Conservation (phyloP, 805 yeast species). For the Yarrowia sp. region DNA sequence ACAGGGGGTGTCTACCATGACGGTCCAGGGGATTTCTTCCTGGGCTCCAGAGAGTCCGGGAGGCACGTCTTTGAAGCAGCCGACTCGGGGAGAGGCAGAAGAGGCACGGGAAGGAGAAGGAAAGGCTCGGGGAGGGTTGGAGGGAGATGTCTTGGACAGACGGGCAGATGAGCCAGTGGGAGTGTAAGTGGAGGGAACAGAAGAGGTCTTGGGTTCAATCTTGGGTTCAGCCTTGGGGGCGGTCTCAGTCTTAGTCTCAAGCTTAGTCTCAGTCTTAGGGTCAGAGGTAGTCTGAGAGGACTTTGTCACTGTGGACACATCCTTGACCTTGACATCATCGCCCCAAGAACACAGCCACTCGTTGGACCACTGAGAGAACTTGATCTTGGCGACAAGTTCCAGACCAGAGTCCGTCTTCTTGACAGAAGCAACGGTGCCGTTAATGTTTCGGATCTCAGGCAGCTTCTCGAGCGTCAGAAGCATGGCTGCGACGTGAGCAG, state of each 20-base stretch:
- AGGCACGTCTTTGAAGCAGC: slow-evolving; percentile 16
- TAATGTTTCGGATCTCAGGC: neutral
- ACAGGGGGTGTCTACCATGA: slow-evolving; percentile 1
- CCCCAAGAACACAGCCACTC: slow-evolving; percentile 21
- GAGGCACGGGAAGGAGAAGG: neutral
- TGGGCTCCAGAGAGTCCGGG: slow-evolving; percentile 15
- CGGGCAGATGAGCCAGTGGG: neutral
- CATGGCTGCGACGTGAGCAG: slow-evolving; percentile 2
- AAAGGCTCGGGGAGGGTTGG: neutral
- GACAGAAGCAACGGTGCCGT: neutral
- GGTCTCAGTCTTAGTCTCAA: too few species aligned
- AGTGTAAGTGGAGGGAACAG: neutral
- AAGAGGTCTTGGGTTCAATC: too few species aligned
- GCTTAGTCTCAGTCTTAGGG: too few species aligned
- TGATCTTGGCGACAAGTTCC: neutral
- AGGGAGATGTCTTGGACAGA: neutral
- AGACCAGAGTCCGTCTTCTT: neutral
- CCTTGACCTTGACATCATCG: neutral
- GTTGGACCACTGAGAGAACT: slow-evolving; percentile 17
- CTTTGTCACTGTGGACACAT: too few species aligned
- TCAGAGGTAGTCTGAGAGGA: too few species aligned
- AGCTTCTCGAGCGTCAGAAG: neutral
- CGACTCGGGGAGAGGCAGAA: neutral
- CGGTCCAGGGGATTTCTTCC: slow-evolving; percentile 16
- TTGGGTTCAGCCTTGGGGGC: too few species aligned